Conservation (phyloP, 179 eudicot genomes). For the Monotropa hypopitys region DNA sequence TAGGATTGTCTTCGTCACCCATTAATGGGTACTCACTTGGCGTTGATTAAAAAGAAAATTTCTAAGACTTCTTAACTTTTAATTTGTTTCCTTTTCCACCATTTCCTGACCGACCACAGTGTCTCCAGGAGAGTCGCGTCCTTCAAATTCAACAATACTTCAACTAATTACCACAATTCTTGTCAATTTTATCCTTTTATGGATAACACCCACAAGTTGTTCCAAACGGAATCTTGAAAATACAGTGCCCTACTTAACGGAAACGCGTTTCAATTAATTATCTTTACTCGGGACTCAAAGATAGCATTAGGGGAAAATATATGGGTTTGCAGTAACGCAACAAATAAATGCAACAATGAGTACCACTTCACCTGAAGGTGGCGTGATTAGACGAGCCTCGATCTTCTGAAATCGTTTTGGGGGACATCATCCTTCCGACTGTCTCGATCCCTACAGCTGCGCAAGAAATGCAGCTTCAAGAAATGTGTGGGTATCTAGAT, state of each 20-base stretch:
- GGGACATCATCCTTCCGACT: constrained; percentile 54
- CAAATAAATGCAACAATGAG: not conserved
- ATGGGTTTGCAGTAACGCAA: constrained; percentile 5
- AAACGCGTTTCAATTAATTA: not conserved
- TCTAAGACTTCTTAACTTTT: not conserved
- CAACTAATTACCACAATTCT: not conserved
- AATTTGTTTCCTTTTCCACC: not conserved
- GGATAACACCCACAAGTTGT: not conserved
- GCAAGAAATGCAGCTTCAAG: not conserved
- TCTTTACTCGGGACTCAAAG: not conserved
- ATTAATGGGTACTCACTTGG: no score
- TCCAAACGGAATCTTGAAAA: not conserved
- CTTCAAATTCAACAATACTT: not conserved
- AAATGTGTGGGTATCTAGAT: not conserved
- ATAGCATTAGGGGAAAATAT: not conserved
- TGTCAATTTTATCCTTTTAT: not conserved
- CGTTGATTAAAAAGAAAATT: not conserved
- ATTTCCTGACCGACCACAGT: not conserved
- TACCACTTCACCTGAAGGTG: constrained; percentile 36
- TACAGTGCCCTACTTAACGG: not conserved
- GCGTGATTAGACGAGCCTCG: constrained; percentile 40
- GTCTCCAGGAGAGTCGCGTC: not conserved
- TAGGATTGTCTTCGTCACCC: no score
- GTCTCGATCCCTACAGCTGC: not conserved
- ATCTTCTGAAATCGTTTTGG: constrained; percentile 45